Evolutionary conservation across 1,284 basidiomycete species (phyloP).

Genomic region (Stereum hirsutum): DNA sequence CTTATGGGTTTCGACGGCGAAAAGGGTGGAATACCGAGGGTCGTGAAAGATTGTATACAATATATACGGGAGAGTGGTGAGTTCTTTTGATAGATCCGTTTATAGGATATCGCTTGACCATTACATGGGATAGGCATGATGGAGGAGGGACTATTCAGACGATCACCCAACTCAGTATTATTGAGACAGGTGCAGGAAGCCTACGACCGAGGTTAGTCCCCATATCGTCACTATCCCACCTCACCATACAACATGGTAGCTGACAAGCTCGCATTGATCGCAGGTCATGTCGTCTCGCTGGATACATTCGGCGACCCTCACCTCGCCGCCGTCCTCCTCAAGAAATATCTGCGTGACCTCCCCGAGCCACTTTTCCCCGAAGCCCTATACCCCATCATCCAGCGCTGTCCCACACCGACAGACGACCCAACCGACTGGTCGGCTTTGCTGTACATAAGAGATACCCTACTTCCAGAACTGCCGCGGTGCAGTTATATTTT

Average conservation of each 20-base stretch:
- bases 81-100: conserved; percentile 6
- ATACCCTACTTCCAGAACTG: conserved; percentile 55
- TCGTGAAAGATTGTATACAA: conserved; percentile 69
- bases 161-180: conserved; percentile 64
- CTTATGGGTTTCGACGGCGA: conserved; percentile 79
- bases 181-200: conserved; percentile 70
- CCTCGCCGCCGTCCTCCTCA: conserved; percentile 76
- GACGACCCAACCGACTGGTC: conserved; percentile 46
- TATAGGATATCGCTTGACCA: neutral
- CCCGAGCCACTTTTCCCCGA: conserved; percentile 71
- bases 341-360: conserved; percentile 76
- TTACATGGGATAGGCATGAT: conserved; percentile 37
- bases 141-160: conserved; percentile 74
- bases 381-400: conserved; percentile 52
- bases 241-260: conserved; percentile 1
- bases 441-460: conserved; percentile 54
- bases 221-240: neutral
- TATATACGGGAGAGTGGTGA: conserved; percentile 56
- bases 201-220: conserved; percentile 59
- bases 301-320: conserved; percentile 67
- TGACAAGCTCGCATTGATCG: too few relatives aligned
- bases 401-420: conserved; percentile 54
- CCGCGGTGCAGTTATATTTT: conserved; percentile 67
- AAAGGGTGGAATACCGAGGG: conserved; percentile 69
- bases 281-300: conserved; percentile 71